Percentiles rank a stretch among this genome's conserved stretches.
Evolutionary conservation across 2,329 filamentous ascomycete species (phyloP).

Genomic region (Pyricularia sp.): DNA sequence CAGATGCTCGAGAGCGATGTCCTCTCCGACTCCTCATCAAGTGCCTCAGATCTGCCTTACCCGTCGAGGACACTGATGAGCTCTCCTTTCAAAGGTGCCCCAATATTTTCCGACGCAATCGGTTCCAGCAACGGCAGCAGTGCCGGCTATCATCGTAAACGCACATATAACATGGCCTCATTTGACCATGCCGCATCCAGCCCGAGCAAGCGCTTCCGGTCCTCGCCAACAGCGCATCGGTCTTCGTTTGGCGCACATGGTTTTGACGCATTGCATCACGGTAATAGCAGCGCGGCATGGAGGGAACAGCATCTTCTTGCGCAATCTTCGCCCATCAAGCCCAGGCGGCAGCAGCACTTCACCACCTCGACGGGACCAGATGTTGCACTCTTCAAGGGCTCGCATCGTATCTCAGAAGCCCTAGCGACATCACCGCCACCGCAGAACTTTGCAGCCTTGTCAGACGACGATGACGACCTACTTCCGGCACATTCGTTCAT

Average conservation of each 20-base stretch:
- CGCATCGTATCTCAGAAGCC: conserved; percentile 57
- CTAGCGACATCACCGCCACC: conserved; percentile 35
- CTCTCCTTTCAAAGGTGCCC: conserved; percentile 65
- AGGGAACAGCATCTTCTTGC: conserved; percentile 70
- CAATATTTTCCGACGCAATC: conserved; percentile 77
- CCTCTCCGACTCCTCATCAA: conserved; percentile 80
- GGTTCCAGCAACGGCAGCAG: conserved; percentile 56
- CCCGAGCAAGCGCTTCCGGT: conserved; percentile 61
- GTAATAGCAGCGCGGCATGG: conserved; percentile 43
- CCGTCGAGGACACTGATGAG: conserved; percentile 64
- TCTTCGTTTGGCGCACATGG: conserved; percentile 34
- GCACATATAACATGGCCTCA: conserved; percentile 45
- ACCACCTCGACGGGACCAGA: conserved; percentile 61
- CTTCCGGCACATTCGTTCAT: conserved; percentile 66
- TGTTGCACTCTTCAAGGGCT: conserved; percentile 69
- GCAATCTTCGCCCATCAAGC: conserved; percentile 80
- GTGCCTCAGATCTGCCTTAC: conserved; percentile 68
- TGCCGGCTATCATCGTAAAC: conserved; percentile 52
- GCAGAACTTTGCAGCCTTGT: conserved; percentile 51
- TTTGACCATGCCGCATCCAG: conserved; percentile 48
- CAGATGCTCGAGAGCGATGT: conserved; percentile 62
- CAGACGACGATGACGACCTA: conserved; percentile 77
- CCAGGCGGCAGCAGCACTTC: conserved; percentile 65
- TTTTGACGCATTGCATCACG: neutral
- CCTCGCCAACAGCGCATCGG: conserved; percentile 52